Evolutionary conservation across 2,329 filamentous ascomycete species (phyloP), one percentile per base, ranked within the genome.

Genomic region (Dactylellina leptospora): DNA sequence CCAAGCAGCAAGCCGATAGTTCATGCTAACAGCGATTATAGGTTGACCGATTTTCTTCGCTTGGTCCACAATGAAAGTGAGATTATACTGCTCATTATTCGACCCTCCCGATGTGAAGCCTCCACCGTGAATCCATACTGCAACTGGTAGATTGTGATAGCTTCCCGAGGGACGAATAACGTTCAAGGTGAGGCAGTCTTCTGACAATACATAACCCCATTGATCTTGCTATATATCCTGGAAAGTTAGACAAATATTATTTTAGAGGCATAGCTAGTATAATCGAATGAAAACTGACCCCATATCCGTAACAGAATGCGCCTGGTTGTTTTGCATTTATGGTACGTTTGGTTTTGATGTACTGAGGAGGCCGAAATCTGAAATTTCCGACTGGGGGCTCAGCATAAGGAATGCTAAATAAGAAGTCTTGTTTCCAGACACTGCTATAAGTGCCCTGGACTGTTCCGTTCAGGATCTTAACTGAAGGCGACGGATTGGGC

Each of bases 51-150:
- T 82, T 1, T 82, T 78, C 30, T 84, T 82, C 2, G 84, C 82
- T 25, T 84, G 82, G 42, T 82, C 78, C 3, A 90, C 85, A 40
- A 88, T 83, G 68, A 83, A 85, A 13, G 84, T 85, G 63, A 87
- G 80, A 75, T 90, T 89, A 77, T 90, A 90, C 53, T 86, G 83
- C 4, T 83, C 80, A 71, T 87, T 85, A 69, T 79, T 80, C 75
- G 74, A 82, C 77, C 77, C 82, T 0, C 86, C 86, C 23, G 81
- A 79, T 53, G 80, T 82, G 3, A 85, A 81, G 1, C 84, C 84
- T 22, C 85, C 85, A 8, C 66, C 78, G 48, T 79, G 78, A 20
- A 80, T 78, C 78, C 78, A 79, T 13, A 80, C 47, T 71, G 79
- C 68, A n/a, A 79, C 77, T 8, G 78, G 78, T 3, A 79, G 61